Base-by-base conservation (phyloP, 1,139 yeast genomes). In the Hansenula lynferdii region DNA sequence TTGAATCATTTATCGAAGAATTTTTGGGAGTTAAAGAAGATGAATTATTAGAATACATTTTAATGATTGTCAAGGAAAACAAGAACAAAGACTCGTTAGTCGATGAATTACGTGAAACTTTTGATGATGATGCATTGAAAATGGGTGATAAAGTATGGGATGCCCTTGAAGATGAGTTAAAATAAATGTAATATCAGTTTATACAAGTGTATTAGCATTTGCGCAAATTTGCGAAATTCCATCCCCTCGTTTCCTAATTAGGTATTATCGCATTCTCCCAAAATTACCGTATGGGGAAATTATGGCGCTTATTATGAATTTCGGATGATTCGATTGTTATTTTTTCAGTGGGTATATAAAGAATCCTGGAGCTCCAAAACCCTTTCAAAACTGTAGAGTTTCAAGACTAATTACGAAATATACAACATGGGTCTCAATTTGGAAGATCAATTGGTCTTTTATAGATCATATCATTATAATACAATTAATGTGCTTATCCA, bases 391-490 rank as follows among this genome's bases (percentile, higher is more conserved):
- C n/a, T n/a, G n/a, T n/a, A n/a, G n/a, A n/a, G n/a, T n/a, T n/a
- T n/a, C n/a, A n/a, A n/a, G n/a, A n/a, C n/a, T n/a, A n/a, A n/a
- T n/a, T n/a, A n/a, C n/a, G n/a, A n/a, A n/a, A n/a, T n/a, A n/a
- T n/a, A n/a, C n/a, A n/a, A n/a, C n/a, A 28, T 42, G 32, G 26
- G 43, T 1, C 28, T 80, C 16, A 75, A 80, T 50, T 65, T 86
- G 26, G 73, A 75, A 38, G 71, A 72, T 28, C 96, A 90, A 51
- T 69, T 90, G 39, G 78, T 80, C 20, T 85, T 85, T 54, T 92
- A 92, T 67, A 80, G 94, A 60, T 73, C 85, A 3, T 90, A 90
- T 57, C 98, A 92, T 59, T 70, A 72, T 57, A 70, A 85, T 56
- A 64, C 66, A 12, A 67, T 65, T 36, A 92, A 92, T 62, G 94